These are phyloP conservation scores for Hypoxylon sp. DNA, from an alignment of 2,329 filamentous ascomycete species.

Conservation along the genomic window DNA sequence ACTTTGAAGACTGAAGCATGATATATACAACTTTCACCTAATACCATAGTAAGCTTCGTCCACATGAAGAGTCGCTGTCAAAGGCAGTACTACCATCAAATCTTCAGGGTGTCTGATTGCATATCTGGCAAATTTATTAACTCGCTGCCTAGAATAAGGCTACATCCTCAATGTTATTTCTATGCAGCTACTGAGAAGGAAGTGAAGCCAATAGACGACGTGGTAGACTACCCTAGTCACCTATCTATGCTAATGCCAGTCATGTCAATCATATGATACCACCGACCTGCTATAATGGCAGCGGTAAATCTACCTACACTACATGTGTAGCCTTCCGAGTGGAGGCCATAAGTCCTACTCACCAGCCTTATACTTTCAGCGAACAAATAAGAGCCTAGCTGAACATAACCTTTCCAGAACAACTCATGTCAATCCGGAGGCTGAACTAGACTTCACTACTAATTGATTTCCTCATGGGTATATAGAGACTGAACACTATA, in stretches of 20 bases:
- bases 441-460: background rate
- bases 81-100: background rate
- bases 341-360: background rate
- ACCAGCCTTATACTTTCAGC: background rate
- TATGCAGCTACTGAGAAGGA: background rate
- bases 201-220: background rate
- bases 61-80: background rate
- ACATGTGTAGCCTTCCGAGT: conserved; percentile 1
- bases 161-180: background rate
- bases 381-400: conserved; percentile 6
- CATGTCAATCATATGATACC: background rate
- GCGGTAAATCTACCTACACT: background rate
- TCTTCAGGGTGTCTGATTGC: background rate
- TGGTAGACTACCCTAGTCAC: too few relatives aligned
- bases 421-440: background rate
- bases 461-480: background rate
- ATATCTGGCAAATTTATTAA: background rate
- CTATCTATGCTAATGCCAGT: background rate
- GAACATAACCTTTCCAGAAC: background rate
- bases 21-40: background rate
- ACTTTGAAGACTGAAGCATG: background rate
- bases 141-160: background rate
- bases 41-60: background rate
- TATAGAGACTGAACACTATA: background rate
- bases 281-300: background rate